A percentile compares a stretch with the other conserved stretches of the same genome.
Evolutionary conservation across 2,329 filamentous ascomycete species (phyloP).

Genomic region (Penicillium sp.): DNA sequence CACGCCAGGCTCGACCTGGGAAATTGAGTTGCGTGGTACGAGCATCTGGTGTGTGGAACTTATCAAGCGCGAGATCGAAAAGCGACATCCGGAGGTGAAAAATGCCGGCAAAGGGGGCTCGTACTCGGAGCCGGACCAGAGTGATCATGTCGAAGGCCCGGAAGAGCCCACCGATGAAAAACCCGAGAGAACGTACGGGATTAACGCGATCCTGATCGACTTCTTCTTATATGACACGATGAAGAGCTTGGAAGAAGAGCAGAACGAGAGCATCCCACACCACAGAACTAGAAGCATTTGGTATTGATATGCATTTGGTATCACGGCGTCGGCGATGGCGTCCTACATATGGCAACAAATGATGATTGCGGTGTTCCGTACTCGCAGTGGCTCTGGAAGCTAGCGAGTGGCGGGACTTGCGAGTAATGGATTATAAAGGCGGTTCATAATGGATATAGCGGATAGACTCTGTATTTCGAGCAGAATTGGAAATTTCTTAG

Average conservation of each 20-base stretch:
- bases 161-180: conserved; percentile 13
- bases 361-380: not conserved
- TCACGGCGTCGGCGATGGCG: not conserved
- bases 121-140: not conserved
- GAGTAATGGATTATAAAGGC: not conserved
- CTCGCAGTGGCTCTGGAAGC: conserved; percentile 5
- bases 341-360: not conserved
- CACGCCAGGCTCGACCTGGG: conserved; percentile 68
- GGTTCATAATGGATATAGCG: not conserved
- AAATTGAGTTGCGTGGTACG: conserved; percentile 83
- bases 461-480: conserved; percentile 1
- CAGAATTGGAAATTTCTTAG: not conserved
- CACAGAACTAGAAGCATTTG: conserved; percentile 90
- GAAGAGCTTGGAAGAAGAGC: conserved; percentile 71
- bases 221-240: conserved; percentile 96
- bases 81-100: conserved; percentile 63
- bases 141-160: not conserved
- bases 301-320: conserved; percentile 55
- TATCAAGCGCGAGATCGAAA: conserved; percentile 72
- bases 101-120: conserved; percentile 8
- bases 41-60: conserved; percentile 96
- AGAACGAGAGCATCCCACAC: conserved; percentile 59
- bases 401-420: no score
- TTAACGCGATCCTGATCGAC: conserved; percentile 91
- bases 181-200: conserved; percentile 29